Conservation (phyloP, 192 early-diverging fungal genomes). For the Rhizophagus clarus region DNA sequence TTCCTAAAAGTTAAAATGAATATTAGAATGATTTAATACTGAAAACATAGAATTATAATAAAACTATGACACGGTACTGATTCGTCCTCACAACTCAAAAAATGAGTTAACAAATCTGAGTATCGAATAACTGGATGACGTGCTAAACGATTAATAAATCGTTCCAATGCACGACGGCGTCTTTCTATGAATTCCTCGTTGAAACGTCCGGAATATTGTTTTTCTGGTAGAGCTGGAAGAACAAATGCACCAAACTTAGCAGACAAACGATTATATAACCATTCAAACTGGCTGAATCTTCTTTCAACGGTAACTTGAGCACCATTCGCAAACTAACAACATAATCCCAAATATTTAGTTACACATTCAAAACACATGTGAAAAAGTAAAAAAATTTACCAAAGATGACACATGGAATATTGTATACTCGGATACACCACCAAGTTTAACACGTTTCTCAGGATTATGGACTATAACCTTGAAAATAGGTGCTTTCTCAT, state of each 20-base stretch:
- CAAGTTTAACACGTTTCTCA: conserved; percentile 48
- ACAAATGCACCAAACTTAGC: conserved; percentile 46
- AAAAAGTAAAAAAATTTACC: conserved; percentile 25
- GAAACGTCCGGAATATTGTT: conserved; percentile 49
- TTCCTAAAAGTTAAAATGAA: conserved; percentile 24
- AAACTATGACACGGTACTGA: background rate
- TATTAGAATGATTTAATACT: background rate
- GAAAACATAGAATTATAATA: no score
- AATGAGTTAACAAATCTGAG: conserved; percentile 46
- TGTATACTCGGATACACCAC: conserved; percentile 47
- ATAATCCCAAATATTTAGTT: background rate
- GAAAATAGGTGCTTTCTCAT: conserved; percentile 44
- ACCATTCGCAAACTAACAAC: conserved; percentile 38
- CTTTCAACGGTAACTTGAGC: conserved; percentile 46
- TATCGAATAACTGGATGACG: conserved; percentile 48
- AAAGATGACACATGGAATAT: conserved; percentile 46
- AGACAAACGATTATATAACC: conserved; percentile 41
- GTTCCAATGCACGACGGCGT: conserved; percentile 42
- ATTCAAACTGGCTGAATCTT: conserved; percentile 49
- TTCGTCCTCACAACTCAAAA: conserved; percentile 47
- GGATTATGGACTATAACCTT: conserved; percentile 45
- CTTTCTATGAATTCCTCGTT: conserved; percentile 48
- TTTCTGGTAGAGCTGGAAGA: conserved; percentile 44
- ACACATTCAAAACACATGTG: background rate
- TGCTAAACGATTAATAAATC: conserved; percentile 46